Conservation (phyloP, 441 rosid species). For the Euphorbia celastroides region DNA sequence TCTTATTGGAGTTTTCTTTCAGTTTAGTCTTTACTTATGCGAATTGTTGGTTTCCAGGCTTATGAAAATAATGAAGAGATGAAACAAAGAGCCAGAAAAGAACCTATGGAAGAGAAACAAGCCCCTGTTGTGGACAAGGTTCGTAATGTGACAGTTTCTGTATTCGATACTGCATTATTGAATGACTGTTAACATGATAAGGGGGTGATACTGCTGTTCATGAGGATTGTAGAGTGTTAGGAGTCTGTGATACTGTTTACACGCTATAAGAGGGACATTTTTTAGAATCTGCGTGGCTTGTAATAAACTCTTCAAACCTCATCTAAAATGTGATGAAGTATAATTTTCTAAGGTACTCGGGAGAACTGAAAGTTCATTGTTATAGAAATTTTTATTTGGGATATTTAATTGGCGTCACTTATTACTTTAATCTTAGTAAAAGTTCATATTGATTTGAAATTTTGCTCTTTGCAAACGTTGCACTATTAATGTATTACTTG, state of each 20-base stretch:
- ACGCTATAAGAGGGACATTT: too few species aligned
- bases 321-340: neutral
- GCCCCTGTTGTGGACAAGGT: conserved; percentile 77
- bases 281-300: neutral
- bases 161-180: conserved; percentile 5
- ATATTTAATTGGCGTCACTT: too few species aligned
- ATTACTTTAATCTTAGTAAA: too few species aligned
- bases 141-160: conserved; percentile 16
- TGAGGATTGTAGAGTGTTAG: neutral
- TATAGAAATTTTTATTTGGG: neutral
- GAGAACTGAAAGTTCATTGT: neutral
- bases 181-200: conserved; percentile 2
- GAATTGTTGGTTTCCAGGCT: conserved; percentile 40
- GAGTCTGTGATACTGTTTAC: neutral
- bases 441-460: too few species aligned
- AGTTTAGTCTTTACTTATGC: neutral
- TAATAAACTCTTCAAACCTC: neutral
- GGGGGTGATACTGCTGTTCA: neutral
- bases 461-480: neutral
- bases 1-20: neutral
- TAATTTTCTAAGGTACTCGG: conserved; percentile 1
- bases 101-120: conserved; percentile 48
- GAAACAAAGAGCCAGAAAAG: conserved; percentile 68
- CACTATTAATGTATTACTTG: neutral
- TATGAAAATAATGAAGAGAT: conserved; percentile 68